A percentile compares a stretch with the other conserved stretches of the same genome.
Evolutionary conservation across 1,284 basidiomycete genomes (phyloP).

Genomic region (Nidula niveotomentosa): DNA sequence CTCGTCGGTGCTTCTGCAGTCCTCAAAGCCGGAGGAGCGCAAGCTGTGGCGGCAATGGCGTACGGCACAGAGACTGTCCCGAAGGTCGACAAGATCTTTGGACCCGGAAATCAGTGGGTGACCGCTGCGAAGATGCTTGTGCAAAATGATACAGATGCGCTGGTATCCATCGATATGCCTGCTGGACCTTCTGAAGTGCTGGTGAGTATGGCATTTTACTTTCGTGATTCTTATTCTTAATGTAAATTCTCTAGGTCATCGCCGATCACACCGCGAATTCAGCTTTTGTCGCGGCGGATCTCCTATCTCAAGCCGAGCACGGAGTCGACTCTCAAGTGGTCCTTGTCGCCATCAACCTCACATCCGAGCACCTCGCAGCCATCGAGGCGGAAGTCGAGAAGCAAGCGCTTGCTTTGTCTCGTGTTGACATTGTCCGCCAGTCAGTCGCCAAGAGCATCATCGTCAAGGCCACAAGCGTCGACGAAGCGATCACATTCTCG

Average conservation of each 20-base stretch:
- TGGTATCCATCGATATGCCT: conserved; percentile 99
- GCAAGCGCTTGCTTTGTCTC: conserved; percentile 86
- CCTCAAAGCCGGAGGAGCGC: conserved; percentile 93
- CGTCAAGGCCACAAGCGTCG: conserved; percentile 66
- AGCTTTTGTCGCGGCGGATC: conserved; percentile 93
- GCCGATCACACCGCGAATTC: conserved; percentile 88
- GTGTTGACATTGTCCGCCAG: conserved; percentile 89
- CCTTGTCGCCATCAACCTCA: conserved; percentile 79
- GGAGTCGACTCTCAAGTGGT: conserved; percentile 98
- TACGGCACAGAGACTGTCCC: conserved; percentile 95
- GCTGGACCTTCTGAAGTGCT: conserved; percentile 97
- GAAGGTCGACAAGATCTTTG: conserved; percentile 99
- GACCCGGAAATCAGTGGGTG: conserved; percentile 99
- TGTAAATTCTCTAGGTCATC: conserved; percentile 65
- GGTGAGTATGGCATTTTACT: conserved; percentile 48
- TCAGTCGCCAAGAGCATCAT: conserved; percentile 94
- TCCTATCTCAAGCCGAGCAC: conserved; percentile 97
- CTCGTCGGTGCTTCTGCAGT: conserved; percentile 87
- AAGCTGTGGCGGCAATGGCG: conserved; percentile 96
- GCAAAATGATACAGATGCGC: conserved; percentile 97
- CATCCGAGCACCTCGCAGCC: conserved; percentile 57
- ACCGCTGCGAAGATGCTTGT: conserved; percentile 99
- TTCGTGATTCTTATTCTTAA: conserved; percentile 1
- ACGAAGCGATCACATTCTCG: conserved; percentile 85
- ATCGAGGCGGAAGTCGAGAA: conserved; percentile 88